Evolutionary conservation across 139 green algal species (phyloP), one percentile per base, ranked within the genome.

Genomic region (Pseudopediastrum boryanum): DNA sequence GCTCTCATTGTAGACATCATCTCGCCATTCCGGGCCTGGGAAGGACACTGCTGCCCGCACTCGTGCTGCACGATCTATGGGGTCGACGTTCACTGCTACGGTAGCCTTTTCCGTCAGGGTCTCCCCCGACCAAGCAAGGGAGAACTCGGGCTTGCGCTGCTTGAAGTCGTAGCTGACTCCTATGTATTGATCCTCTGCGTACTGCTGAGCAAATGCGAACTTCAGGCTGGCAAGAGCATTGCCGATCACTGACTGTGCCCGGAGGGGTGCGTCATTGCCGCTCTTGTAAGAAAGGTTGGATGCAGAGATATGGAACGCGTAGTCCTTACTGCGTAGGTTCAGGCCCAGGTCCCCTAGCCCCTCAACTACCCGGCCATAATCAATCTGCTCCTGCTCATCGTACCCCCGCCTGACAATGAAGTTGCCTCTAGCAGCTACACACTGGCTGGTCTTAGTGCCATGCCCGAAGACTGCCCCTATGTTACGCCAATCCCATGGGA

Each of bases 361-460:
- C 65, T 90, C 81, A 2, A 85, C 21, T 8, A 78, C 85, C 58
- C 61, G 39, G 62, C 69, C 83, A 41, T 75, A 83, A 63, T 76
- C 61, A 21, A 35, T 59, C 8, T 62, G 41, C 39, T 87, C 86
- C 3, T 63, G 64, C 2, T 81, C 52, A 65, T 88, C 83, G 23
- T 71, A 83, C n/a, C 83, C 86, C 36, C 80, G 71, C 25, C 82
- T 52, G 4, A 90, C 73, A 16, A 84, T 51, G 50, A 90, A 87
- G 50, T 54, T 75, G 68, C 78, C 83, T 43, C 81, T 74, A 0
- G 80, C 79, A 19, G 68, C 63, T n/a, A 87, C 75, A 41, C 50
- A 62, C 50, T 78, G 54, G 3, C 50, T 73, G 2, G 59, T 75
- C 44, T 67, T 44, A 43, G 59, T 71, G 41, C n/a, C 27, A 51